Conservation (phyloP, 2,329 filamentous ascomycete genomes). For the Xylariaceae sp. region DNA sequence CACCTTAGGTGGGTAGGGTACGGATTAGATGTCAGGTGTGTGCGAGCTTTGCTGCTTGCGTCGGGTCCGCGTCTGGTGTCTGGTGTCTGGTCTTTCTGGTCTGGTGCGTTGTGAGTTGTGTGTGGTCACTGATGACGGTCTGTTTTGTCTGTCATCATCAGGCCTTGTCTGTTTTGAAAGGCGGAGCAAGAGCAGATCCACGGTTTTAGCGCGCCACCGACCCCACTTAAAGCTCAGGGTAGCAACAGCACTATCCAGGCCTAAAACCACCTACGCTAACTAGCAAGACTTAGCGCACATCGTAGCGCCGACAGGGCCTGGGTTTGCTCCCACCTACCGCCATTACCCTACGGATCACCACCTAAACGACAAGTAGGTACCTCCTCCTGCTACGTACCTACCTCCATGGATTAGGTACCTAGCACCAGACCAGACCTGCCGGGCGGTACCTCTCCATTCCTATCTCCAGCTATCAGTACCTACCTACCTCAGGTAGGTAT, state of each 20-base stretch:
- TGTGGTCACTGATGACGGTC: not conserved
- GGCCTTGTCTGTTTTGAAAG: not conserved
- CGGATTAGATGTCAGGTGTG: too few relatives aligned
- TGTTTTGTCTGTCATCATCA: not conserved
- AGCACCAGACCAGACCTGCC: too few relatives aligned
- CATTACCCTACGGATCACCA: not conserved
- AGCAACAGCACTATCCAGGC: not conserved
- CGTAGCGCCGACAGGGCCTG: not conserved
- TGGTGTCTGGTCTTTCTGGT: too few relatives aligned
- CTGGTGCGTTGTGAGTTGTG: not conserved
- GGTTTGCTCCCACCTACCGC: not conserved
- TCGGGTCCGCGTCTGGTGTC: too few relatives aligned
- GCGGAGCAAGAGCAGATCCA: not conserved
- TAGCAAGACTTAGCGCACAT: not conserved
- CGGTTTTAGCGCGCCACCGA: not conserved
- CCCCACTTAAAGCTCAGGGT: not conserved
- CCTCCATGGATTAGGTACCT: too few relatives aligned
- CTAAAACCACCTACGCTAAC: not conserved
- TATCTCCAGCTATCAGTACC: not conserved
- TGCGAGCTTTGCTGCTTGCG: too few relatives aligned
- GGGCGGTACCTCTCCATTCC: not conserved
- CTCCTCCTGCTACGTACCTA: not conserved
- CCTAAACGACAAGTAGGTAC: not conserved
- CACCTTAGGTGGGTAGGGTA: too few relatives aligned
- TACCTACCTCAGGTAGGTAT: not conserved